Base-by-base conservation (phyloP, 2,329 filamentous ascomycete genomes). In the Colletotrichum salicis region DNA sequence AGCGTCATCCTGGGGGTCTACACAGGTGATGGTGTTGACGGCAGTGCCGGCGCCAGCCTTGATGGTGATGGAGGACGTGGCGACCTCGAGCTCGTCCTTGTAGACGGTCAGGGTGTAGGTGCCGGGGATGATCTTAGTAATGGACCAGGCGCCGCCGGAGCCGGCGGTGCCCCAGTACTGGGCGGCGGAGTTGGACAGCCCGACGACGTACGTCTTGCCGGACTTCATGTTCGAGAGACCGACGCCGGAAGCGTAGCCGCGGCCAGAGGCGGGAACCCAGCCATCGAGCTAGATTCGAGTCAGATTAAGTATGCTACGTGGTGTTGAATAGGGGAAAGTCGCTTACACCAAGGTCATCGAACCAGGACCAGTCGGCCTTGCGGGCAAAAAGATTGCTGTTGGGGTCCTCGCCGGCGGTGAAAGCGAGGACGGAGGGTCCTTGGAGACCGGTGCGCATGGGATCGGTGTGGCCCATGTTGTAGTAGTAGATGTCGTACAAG, bases 381-480 rank as follows among this genome's bases (percentile, higher is more conserved):
- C 79, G 76, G 11, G 79, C 79, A 64, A 79, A 81, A n/a, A 84
- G 77, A 55, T 76, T 80, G 6, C 67, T 70, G 74, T 80, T 84
- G 3, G 82, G 82, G 6, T 80, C 76, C 8, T 77, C 79, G 5
- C 78, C 80, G 37, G 80, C 78, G 5, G 82, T 84, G 69, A 84
- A 84, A 5, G 80, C 75, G 1, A 84, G 75, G 11, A 84, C 78
- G 10, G 79, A 81, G 1, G 83, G 83, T 5, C 83, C 82, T 64
- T 84, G 82, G 1, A 84, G 79, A 48, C 83, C 82, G 54, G 83
- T 80, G 57, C 82, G 78, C 79, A 83, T 80, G 4, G 79, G 75
- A 66, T 84, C 83, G 1, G 81, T 84, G 71, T 82, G 81, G 0
- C 82, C 82, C 82, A 84, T 83, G 73, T 80, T 82, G 75, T 84